Conservation (phyloP, 1,284 basidiomycete genomes). For the Microbotryomycetes sp. region DNA sequence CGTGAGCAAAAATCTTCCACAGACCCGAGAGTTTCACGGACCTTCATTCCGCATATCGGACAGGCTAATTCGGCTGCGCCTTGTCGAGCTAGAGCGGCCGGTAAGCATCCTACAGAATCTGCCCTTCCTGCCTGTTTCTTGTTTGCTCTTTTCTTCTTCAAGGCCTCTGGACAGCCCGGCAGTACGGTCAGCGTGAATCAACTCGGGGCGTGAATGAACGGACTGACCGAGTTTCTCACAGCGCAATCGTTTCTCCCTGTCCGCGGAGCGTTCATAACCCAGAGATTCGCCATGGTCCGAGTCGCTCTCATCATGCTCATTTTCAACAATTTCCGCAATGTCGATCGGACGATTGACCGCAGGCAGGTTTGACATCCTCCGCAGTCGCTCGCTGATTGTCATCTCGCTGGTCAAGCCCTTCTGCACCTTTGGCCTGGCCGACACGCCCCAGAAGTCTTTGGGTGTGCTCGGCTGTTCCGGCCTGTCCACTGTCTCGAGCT, state of each 20-base stretch:
- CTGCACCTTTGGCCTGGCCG: background rate
- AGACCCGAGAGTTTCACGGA: no score
- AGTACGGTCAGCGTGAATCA: no score
- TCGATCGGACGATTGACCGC: background rate
- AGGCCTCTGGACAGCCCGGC: no score
- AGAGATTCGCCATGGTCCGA: background rate
- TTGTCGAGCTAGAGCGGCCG: no score
- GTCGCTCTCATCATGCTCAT: background rate
- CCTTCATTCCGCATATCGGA: no score
- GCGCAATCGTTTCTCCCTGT: background rate
- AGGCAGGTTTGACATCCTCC: background rate
- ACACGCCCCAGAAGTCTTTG: background rate
- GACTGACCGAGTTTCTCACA: background rate
- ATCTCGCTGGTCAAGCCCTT: background rate
- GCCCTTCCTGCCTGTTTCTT: no score
- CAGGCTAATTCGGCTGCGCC: no score
- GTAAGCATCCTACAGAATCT: no score
- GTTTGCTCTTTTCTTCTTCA: no score
- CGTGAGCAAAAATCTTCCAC: no score
- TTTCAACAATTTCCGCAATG: background rate
- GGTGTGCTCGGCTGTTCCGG: background rate
- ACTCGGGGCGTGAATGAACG: no score
- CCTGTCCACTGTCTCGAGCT: background rate
- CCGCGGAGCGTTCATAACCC: background rate
- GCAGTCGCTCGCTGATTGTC: background rate